Base-by-base conservation (phyloP, 441 rosid genomes). In the Macaranga tanarius region DNA sequence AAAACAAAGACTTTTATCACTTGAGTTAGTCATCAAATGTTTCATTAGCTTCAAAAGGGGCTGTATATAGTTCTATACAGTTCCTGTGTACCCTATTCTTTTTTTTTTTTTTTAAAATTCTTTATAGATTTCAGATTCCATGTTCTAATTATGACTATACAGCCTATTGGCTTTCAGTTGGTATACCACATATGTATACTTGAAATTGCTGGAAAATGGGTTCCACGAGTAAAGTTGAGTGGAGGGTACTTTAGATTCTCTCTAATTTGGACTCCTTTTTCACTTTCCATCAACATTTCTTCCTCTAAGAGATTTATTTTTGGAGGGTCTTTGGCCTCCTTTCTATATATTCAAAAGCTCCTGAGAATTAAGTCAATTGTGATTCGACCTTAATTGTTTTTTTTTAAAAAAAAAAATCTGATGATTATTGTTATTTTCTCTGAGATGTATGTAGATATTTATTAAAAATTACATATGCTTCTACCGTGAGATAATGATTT, bases 41-140 rank as follows among this genome's bases (percentile, higher is more conserved):
- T n/a, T n/a, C n/a, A n/a, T n/a, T n/a, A n/a, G n/a, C n/a, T n/a
- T n/a, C n/a, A n/a, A n/a, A n/a, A n/a, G n/a, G n/a, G n/a, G n/a
- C n/a, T n/a, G n/a, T n/a, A n/a, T n/a, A n/a, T n/a, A n/a, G n/a
- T n/a, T n/a, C n/a, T n/a, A n/a, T n/a, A n/a, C n/a, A n/a, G n/a
- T n/a, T n/a, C n/a, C n/a, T n/a, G n/a, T n/a, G n/a, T n/a, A n/a
- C n/a, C n/a, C n/a, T n/a, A n/a, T n/a, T n/a, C n/a, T n/a, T n/a
- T n/a, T n/a, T n/a, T n/a, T n/a, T n/a, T n/a, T n/a, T n/a, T n/a
- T n/a, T n/a, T n/a, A 44, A 74, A n/a, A 22, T 38, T 47, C 45
- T 45, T 40, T 15, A 10, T 63, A 63, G 42, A 73, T 57, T 62
- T 59, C 23, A 20, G 62, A 58, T 68, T 69, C 67, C 56, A 55